These are phyloP conservation scores for Leucosporidium yakuticum DNA, from an alignment of 768 basidiomycete species.

Conservation along the genomic window DNA sequence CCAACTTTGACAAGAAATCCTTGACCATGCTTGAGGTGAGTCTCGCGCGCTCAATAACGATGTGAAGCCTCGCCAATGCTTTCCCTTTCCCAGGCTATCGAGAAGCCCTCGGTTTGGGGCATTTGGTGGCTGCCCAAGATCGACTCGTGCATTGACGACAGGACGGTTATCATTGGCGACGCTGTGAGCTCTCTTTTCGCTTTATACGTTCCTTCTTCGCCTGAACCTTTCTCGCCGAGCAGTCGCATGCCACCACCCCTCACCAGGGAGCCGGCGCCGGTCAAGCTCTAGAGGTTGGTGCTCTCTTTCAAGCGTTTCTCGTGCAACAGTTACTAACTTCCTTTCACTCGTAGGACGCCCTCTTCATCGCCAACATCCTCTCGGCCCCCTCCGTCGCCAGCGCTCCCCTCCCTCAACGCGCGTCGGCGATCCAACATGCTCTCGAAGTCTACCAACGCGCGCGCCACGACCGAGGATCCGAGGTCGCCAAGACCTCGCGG, in stretches of 20 bases:
- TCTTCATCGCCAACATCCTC: conserved; percentile 7
- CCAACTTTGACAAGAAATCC: background rate
- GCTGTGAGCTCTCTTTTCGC: background rate
- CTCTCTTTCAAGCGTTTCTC: background rate
- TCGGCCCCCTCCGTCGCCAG: background rate
- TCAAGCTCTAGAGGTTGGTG: conserved; percentile 3
- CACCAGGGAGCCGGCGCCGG: conserved; percentile 6
- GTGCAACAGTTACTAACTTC: too few species aligned
- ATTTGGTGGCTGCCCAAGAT: background rate
- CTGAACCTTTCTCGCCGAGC: background rate
- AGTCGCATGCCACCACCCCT: conserved; percentile 2
- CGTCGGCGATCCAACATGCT: background rate
- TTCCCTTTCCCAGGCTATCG: background rate
- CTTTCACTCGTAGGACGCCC: background rate
- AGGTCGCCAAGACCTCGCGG: conserved; percentile 33
- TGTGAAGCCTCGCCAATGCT: too few species aligned
- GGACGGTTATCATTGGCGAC: background rate
- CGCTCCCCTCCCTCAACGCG: background rate
- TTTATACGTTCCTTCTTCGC: background rate
- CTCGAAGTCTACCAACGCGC: background rate
- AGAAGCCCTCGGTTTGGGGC: conserved; percentile 9
- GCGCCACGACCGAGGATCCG: background rate
- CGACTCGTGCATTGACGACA: background rate
- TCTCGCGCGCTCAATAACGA: too few species aligned
- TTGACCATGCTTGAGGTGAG: background rate